Conservation (phyloP, 345 rosid species). For the Combretum micranthum region DNA sequence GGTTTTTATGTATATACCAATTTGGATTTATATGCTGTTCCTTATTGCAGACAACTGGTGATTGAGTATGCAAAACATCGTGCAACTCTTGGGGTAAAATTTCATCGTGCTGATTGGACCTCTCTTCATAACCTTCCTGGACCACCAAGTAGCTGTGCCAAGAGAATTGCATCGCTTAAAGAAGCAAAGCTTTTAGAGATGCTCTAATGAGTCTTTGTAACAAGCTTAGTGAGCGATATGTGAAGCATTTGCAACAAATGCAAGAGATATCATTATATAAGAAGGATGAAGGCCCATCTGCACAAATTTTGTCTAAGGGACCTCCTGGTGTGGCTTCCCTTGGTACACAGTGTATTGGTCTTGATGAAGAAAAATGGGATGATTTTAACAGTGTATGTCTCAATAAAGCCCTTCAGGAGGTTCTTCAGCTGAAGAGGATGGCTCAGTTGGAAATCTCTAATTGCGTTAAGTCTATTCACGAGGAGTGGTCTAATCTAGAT, state of each 20-base stretch:
- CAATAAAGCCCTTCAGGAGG: constrained; percentile 55
- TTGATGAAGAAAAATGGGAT: constrained; percentile 68
- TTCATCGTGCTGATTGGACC: constrained; percentile 73
- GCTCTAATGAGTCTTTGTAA: constrained; percentile 73
- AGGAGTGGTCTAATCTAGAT: constrained; percentile 50
- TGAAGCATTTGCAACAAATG: constrained; percentile 47
- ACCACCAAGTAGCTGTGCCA: constrained; percentile 48
- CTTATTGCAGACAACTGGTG: constrained; percentile 60
- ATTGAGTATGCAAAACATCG: constrained; percentile 66
- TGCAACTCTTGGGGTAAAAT: constrained; percentile 69
- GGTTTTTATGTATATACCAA: background rate
- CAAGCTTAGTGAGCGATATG: constrained; percentile 65
- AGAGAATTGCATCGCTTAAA: constrained; percentile 57
- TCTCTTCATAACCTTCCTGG: constrained; percentile 67
- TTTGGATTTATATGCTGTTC: background rate
- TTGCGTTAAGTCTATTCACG: constrained; percentile 32
- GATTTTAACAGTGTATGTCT: constrained; percentile 54
- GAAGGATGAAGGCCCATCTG: constrained; percentile 26
- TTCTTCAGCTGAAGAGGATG: constrained; percentile 61
- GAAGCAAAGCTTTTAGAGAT: constrained; percentile 49
- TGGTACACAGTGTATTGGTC: constrained; percentile 21
- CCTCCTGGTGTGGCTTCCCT: constrained; percentile 20
- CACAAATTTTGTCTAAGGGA: constrained; percentile 20
- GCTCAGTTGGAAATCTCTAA: constrained; percentile 47
- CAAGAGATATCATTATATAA: constrained; percentile 27